phyloP scores from a whole-genome alignment of 1,284 basidiomycete species.

The Moesziomyces aphidis region DNA sequence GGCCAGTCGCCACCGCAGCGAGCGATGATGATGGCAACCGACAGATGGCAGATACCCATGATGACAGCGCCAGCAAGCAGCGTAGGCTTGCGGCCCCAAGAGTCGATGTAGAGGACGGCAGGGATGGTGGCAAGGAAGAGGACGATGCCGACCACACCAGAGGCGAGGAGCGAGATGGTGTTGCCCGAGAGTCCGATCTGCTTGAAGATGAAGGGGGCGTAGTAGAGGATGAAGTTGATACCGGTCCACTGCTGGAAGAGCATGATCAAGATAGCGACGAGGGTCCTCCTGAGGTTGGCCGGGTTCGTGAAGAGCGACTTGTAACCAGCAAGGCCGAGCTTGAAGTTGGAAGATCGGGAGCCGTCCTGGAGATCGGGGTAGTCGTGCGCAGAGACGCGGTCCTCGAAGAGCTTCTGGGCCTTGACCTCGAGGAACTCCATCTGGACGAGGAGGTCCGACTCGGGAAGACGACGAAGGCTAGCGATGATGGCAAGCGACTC shows the following conservation, averaged over 20 bases:
- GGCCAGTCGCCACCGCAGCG: conserved; percentile 75
- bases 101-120: conserved; percentile 78
- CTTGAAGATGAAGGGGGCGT: conserved; percentile 78
- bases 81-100: conserved; percentile 72
- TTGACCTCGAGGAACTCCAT: conserved; percentile 86
- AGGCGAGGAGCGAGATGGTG: conserved; percentile 75
- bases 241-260: conserved; percentile 74
- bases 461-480: conserved; percentile 73
- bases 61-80: conserved; percentile 74
- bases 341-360: conserved; percentile 73
- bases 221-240: conserved; percentile 71
- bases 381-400: conserved; percentile 50
- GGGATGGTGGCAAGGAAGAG: conserved; percentile 81
- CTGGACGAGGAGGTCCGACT: conserved; percentile 76
- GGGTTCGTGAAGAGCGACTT: conserved; percentile 67
- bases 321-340: conserved; percentile 73
- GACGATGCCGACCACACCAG: conserved; percentile 82
- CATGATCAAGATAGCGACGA: conserved; percentile 77
- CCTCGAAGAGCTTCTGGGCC: conserved; percentile 72
- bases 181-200: conserved; percentile 76
- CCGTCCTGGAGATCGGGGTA: conserved; percentile 77
- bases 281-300: conserved; percentile 75
- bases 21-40: conserved; percentile 73
- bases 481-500: conserved; percentile 78
- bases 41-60: conserved; percentile 80